These are phyloP conservation scores for Fraxinus floribunda DNA, from an alignment of 305 asterid genomes.

Conservation along the genomic window DNA sequence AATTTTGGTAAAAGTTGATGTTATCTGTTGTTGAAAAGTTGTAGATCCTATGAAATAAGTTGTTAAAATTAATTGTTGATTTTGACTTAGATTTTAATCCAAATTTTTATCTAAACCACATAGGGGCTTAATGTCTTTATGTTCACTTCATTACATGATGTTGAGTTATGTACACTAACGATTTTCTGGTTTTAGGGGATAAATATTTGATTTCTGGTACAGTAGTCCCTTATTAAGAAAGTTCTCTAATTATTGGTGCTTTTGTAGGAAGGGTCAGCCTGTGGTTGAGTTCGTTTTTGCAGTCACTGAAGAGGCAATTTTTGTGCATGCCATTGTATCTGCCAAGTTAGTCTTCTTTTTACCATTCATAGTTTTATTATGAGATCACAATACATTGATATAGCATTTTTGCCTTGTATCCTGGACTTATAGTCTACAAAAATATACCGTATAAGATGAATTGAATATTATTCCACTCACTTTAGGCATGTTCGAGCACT, in stretches of 20 bases:
- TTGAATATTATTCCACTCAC: slow-evolving; percentile 17
- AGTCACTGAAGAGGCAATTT: slow-evolving; percentile 90
- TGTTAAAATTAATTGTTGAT: too few species aligned
- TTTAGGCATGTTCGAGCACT: slow-evolving; percentile 85
- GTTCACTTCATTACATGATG: not conserved
- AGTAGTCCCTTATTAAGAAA: slow-evolving; percentile 16
- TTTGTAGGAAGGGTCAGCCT: slow-evolving; percentile 91
- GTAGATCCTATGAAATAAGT: too few species aligned
- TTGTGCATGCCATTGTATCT: slow-evolving; percentile 86
- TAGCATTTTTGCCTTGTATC: slow-evolving; percentile 10
- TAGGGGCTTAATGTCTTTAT: not conserved
- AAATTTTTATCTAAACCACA: too few species aligned
- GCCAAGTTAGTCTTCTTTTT: slow-evolving; percentile 59
- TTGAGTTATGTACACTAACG: not conserved
- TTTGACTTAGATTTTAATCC: too few species aligned
- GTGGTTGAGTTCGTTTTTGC: slow-evolving; percentile 92
- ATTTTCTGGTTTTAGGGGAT: not conserved
- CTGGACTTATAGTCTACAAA: slow-evolving; percentile 18
- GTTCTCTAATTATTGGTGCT: slow-evolving; percentile 28
- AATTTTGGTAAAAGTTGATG: too few species aligned
- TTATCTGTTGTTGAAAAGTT: too few species aligned
- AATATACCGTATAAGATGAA: slow-evolving; percentile 10
- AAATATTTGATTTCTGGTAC: slow-evolving; percentile 1
- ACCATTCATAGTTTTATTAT: not conserved
- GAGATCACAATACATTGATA: slow-evolving; percentile 9